Evolutionary conservation across 805 yeast genomes (phyloP), one percentile per base, ranked within the genome.

Genomic region (Yarrowia keelungensis): DNA sequence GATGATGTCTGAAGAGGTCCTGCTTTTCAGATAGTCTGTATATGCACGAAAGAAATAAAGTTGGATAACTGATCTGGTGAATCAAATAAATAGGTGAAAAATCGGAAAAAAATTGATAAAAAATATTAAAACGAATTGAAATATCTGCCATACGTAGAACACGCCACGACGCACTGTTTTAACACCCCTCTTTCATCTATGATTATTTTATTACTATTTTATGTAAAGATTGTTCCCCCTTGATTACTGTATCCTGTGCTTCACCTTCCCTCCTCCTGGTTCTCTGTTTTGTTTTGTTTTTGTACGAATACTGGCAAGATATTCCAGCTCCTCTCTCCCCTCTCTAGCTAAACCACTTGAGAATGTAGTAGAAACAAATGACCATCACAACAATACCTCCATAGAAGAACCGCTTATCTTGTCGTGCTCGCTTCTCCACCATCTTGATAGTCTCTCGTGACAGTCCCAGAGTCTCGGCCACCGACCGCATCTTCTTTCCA

Each of bases 371-470:
- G 80, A 92, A 90, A 35, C 85, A 79, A 14, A 88, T 81, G 69
- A 93, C 75, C 78, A 91, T 84, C 39, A 89, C 72, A 1, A 83
- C 54, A 2, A 90, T 86, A 41, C 92, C 90, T 12, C 88, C 87
- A 83, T 90, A 92, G 75, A 95, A 95, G 39, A 95, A 80, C 82
- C 91, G 85, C 76, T 92, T 92, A 77, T 94, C 98, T 76, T 91
- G 89, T 73, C 85, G 86, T 11, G 97, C 94, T 68, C 97, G 84
- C 72, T 87, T 85, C 78, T 92, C 95, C 41, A 94, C 89, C 67
- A 84, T 82, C 69, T 89, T 82, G 58, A 95, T 92, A 1, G 98
- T 94, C 15, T 89, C 89, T 71, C 87, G 88, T 42, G 97, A 90
- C 1, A 95, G 89, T 7, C 98, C 98, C 70, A 95, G 82, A 0